Evolutionary conservation across 2,329 filamentous ascomycete genomes (phyloP).

Genomic region (Dactylellina leptospora): DNA sequence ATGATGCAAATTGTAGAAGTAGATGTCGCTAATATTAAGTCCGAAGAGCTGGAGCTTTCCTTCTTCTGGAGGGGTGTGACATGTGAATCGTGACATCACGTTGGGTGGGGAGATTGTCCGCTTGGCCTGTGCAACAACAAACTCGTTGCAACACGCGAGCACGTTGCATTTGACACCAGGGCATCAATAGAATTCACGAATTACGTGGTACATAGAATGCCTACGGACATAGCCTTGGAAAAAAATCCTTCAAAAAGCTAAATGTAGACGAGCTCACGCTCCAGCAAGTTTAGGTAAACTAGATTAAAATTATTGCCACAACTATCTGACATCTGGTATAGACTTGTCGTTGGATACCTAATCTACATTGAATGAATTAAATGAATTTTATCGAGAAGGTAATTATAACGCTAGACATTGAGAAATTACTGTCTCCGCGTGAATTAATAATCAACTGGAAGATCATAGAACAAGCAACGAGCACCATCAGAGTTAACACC

Average conservation of each 20-base stretch:
- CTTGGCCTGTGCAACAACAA: conserved; percentile 17
- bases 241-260: background rate
- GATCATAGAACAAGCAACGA: background rate
- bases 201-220: background rate
- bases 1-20: no score
- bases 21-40: no score
- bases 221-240: background rate
- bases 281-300: background rate
- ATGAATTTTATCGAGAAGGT: background rate
- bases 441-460: background rate
- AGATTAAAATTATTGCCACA: background rate
- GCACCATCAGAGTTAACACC: background rate
- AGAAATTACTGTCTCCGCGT: background rate
- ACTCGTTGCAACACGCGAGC: conserved; percentile 5
- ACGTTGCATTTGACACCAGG: conserved; percentile 19
- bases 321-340: background rate
- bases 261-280: background rate
- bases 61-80: background rate
- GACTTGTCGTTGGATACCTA: background rate
- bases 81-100: conserved; percentile 42
- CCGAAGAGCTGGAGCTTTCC: conserved; percentile 19
- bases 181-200: background rate
- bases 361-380: background rate
- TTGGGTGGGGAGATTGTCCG: conserved; percentile 20
- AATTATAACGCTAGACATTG: background rate